A percentile compares a stretch with the other conserved stretches of the same genome.
These are phyloP conservation scores for Penicillium hordei DNA, from an alignment of 2,329 filamentous ascomycete genomes.

Conservation along the genomic window DNA sequence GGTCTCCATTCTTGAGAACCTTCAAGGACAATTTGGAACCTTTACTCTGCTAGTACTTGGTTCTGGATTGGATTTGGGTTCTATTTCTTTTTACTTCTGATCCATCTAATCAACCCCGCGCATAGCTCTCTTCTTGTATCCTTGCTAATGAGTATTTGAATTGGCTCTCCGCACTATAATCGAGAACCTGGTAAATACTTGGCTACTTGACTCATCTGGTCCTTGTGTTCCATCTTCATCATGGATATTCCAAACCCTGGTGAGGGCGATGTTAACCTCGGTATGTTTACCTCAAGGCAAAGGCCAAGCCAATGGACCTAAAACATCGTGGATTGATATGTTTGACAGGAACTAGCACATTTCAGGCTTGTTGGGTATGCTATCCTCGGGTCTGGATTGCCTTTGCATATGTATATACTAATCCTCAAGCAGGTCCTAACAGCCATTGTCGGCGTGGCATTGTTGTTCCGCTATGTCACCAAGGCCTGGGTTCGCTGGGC, in stretches of 20 bases:
- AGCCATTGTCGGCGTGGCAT: constrained; percentile 20
- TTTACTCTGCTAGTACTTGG: not conserved
- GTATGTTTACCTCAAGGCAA: constrained; percentile 9
- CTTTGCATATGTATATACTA: not conserved
- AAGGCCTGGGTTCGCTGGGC: constrained; percentile 36
- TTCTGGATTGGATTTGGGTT: not conserved
- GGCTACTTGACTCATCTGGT: not conserved
- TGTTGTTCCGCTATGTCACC: constrained; percentile 26
- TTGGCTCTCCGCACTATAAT: not conserved
- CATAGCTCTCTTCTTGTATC: not conserved
- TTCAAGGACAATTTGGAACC: not conserved
- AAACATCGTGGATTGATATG: not conserved
- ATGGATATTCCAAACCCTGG: constrained; percentile 22
- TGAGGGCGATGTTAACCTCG: constrained; percentile 26
- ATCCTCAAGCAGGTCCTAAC: constrained; percentile 19
- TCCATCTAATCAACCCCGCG: not conserved
- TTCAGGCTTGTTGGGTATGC: constrained; percentile 24
- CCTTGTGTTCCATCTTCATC: constrained; percentile 5
- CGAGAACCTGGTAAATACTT: not conserved
- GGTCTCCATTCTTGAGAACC: constrained; percentile 1
- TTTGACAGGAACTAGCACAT: constrained; percentile 17
- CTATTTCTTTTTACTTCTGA: not conserved
- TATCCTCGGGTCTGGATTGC: not conserved
- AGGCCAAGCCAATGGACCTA: not conserved
- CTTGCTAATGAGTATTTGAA: constrained; percentile 13